Conservation (phyloP, 257 asterid species). For the Gardenia jasminoides region DNA sequence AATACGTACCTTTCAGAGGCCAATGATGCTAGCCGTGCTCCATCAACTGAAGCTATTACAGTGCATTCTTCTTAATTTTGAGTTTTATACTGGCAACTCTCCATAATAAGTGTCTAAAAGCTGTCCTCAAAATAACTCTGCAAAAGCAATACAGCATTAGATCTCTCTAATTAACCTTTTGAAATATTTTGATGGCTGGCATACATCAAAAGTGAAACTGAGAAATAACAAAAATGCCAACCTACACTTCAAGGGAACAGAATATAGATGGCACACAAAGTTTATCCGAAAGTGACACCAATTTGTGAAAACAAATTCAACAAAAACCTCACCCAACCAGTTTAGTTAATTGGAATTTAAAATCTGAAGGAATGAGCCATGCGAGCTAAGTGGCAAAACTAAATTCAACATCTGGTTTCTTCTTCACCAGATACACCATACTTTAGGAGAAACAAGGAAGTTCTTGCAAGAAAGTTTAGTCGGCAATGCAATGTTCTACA, state of each 20-base stretch:
- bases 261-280: not conserved
- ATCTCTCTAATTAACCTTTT: not conserved
- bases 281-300: not conserved
- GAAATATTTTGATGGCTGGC: not conserved
- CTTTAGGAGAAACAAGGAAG: not conserved
- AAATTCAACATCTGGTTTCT: not conserved
- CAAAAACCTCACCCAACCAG: not conserved
- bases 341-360: not conserved
- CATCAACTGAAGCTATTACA: slow-evolving; percentile 14
- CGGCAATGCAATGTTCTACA: not conserved
- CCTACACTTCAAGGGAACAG: not conserved
- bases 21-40: slow-evolving; percentile 26
- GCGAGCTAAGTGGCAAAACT: not conserved
- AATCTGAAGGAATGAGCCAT: not conserved
- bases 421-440: not conserved
- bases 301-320: not conserved
- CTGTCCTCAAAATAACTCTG: not conserved
- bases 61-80: slow-evolving; percentile 14
- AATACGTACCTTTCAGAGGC: slow-evolving; percentile 24
- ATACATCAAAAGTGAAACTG: not conserved
- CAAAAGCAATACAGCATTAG: not conserved
- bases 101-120: not conserved
- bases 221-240: not conserved
- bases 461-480: not conserved
- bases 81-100: slow-evolving; percentile 4